These are phyloP conservation scores for Entoloma clypeatum DNA, from an alignment of 1,284 basidiomycete species.

Conservation along the genomic window DNA sequence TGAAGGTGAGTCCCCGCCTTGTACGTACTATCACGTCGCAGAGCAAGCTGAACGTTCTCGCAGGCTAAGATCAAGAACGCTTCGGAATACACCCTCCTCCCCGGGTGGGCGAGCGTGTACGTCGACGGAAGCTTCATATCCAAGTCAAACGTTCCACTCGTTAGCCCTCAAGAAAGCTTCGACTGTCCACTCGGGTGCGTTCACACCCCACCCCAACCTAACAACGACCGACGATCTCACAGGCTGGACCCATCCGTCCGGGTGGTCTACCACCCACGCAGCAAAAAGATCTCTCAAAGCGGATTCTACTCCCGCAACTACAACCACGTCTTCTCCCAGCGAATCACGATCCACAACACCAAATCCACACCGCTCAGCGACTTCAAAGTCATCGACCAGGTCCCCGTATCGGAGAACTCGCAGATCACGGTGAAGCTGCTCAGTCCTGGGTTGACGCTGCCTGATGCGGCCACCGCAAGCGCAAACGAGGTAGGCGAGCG, in stretches of 20 bases:
- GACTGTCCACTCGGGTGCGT: slow-evolving; percentile 34
- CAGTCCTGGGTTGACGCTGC: slow-evolving; percentile 24
- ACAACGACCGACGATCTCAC: background rate
- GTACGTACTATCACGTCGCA: background rate
- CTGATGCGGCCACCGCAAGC: background rate
- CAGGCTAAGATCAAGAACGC: slow-evolving; percentile 35
- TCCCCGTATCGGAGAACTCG: slow-evolving; percentile 17
- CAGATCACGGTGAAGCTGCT: slow-evolving; percentile 28
- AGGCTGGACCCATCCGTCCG: slow-evolving; percentile 31
- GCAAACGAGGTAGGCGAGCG: background rate
- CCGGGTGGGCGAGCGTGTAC: slow-evolving; percentile 32
- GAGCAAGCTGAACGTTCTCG: background rate
- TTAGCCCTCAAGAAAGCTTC: slow-evolving; percentile 30
- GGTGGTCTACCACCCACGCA: slow-evolving; percentile 24
- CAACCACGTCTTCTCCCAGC: slow-evolving; percentile 15
- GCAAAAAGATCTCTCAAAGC: slow-evolving; percentile 13
- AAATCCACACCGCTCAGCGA: slow-evolving; percentile 13
- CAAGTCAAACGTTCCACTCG: slow-evolving; percentile 23
- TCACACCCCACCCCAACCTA: background rate
- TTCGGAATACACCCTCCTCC: slow-evolving; percentile 34
- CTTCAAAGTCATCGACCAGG: slow-evolving; percentile 18
- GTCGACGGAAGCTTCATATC: slow-evolving; percentile 35
- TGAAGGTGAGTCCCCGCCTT: slow-evolving; percentile 23
- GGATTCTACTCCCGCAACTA: slow-evolving; percentile 27
- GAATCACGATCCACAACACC: slow-evolving; percentile 19